Evolutionary conservation across 495 filamentous ascomycete species (phyloP), one percentile per base, ranked within the genome.

Genomic region (Lindgomyces ingoldianus): DNA sequence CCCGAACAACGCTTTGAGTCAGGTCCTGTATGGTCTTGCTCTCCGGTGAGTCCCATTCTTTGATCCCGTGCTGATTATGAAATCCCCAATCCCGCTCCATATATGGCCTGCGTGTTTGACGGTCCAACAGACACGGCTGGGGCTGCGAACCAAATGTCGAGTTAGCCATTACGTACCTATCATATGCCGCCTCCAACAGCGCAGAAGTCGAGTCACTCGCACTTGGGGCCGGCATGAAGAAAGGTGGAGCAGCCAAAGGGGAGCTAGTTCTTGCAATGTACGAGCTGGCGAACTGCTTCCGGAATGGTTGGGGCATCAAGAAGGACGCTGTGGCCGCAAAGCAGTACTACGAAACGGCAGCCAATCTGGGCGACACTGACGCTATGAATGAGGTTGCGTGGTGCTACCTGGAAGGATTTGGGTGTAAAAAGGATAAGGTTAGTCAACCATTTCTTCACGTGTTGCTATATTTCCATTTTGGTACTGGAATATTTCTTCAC

Each of bases 231-330:
- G 92, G 93, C 4, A 82, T 92, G 74, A 94, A 92, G 78, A 95
- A 93, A 75, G 94, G 94, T 45, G 94, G 95, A 55, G 85, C 89
- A 30, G 94, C 93, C 36, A 99, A 99, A 77, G 93, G 94, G 44
- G 95, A 99, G 77, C 85, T 99, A 53, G 89, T 96, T n/a, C 87
- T 98, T 29, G 94, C 94, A 14, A 96, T 99, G 57, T 98, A 92
- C 74, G 94, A 99, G 67, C 74, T 91, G 72, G 94, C 89, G 27
- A 97, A 98, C 77, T 96, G 89, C 73, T 98, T 96, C 80, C 89
- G 95, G 44, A 87, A 98, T 76, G 94, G 92, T 25, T 98, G 94
- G 95, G 94, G 94, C 51, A 88, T 96, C 41, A 81, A 83, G 62
- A 93, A 91, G 74, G 94, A 99, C 70, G 84, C 90, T 52, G 83